These are phyloP conservation scores for Colletotrichum simmondsii DNA, from an alignment of 2,329 filamentous ascomycete genomes.

Conservation along the genomic window DNA sequence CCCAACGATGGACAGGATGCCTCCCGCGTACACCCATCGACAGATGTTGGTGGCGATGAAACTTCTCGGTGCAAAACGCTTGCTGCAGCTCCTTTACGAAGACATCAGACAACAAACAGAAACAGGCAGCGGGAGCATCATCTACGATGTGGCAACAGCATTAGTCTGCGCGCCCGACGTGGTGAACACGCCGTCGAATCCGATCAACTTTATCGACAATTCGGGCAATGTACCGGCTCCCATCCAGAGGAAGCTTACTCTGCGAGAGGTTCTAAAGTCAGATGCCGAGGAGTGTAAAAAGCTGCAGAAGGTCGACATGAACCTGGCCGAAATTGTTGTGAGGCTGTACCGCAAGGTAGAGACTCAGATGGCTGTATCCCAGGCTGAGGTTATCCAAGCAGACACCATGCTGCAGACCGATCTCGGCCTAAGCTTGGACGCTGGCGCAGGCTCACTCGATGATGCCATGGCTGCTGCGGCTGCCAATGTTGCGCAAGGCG, in stretches of 20 bases:
- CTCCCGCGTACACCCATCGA: conserved; percentile 77
- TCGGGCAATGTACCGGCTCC: conserved; percentile 48
- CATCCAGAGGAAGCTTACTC: conserved; percentile 61
- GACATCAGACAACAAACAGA: conserved; percentile 74
- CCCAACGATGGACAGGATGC: conserved; percentile 64
- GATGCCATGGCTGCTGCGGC: conserved; percentile 55
- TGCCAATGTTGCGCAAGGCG: conserved; percentile 45
- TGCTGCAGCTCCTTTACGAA: conserved; percentile 73
- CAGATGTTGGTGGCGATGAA: conserved; percentile 71
- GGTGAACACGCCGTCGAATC: conserved; percentile 53
- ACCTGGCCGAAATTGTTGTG: conserved; percentile 69
- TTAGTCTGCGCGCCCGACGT: conserved; percentile 76
- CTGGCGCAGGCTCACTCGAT: conserved; percentile 43
- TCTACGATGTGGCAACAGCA: conserved; percentile 76
- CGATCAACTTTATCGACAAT: conserved; percentile 46
- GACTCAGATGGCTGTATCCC: conserved; percentile 64
- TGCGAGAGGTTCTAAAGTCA: conserved; percentile 69
- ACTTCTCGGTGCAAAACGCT: conserved; percentile 69
- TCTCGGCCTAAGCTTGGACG: conserved; percentile 53
- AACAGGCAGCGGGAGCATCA: conserved; percentile 66
- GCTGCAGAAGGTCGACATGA: conserved; percentile 66
- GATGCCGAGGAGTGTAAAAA: conserved; percentile 68
- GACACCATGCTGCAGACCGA: conserved; percentile 55
- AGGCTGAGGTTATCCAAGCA: conserved; percentile 46
- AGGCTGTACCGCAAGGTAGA: conserved; percentile 74